phyloP scores from a whole-genome alignment of 306 rosid species.

The Erythrophleum fordii region DNA sequence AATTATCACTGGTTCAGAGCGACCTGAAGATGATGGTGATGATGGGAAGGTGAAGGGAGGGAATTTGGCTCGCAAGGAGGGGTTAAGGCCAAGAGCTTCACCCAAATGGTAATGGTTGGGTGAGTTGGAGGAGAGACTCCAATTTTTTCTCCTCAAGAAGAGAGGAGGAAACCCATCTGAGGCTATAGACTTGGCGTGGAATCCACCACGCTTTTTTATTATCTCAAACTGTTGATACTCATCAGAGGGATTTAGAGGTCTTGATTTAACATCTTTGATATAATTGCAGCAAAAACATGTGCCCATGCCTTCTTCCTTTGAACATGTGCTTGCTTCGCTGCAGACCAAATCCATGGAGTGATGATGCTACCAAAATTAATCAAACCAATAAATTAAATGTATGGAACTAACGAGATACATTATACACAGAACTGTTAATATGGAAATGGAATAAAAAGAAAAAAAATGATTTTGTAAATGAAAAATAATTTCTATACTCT shows the following conservation, averaged over 20 bases:
- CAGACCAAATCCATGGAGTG: background rate
- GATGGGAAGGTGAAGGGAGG: constrained; percentile 43
- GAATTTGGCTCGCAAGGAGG: constrained; percentile 36
- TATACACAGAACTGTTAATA: no score
- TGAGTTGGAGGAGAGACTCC: constrained; percentile 19
- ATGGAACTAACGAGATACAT: no score
- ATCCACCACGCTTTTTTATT: background rate
- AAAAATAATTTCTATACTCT: no score
- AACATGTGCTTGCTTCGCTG: constrained; percentile 51
- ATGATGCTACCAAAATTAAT: background rate
- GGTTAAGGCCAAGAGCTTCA: constrained; percentile 55
- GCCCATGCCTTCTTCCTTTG: constrained; percentile 43
- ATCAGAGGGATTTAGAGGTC: constrained; percentile 38
- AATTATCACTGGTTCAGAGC: constrained; percentile 35
- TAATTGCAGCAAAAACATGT: constrained; percentile 31
- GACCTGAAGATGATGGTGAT: background rate
- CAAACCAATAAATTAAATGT: no score
- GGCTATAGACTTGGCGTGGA: constrained; percentile 45
- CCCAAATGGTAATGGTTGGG: constrained; percentile 37
- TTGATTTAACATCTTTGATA: constrained; percentile 32
- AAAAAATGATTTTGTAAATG: no score
- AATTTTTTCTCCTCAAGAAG: constrained; percentile 40
- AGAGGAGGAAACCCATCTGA: constrained; percentile 50
- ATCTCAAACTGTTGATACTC: constrained; percentile 45
- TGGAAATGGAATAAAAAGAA: no score